These are phyloP conservation scores for Teratosphaeria viscida DNA, from an alignment of 2,329 filamentous ascomycete genomes.

Conservation along the genomic window DNA sequence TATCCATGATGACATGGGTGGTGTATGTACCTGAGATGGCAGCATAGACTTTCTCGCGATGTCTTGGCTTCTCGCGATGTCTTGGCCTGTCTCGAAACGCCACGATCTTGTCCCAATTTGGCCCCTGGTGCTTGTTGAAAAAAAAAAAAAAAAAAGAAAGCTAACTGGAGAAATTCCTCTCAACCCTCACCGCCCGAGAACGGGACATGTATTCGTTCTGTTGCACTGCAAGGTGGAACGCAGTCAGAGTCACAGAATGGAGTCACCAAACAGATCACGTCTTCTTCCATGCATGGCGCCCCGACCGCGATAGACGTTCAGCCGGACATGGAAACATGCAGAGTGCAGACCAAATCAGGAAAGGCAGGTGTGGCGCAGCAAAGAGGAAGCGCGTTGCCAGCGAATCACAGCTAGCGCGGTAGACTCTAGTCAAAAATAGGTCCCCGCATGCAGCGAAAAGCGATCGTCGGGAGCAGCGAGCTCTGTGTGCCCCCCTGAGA, in stretches of 20 bases:
- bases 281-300: too few relatives aligned
- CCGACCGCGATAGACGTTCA: not conserved
- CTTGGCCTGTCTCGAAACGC: not conserved
- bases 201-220: too few relatives aligned
- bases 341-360: not conserved
- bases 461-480: not conserved
- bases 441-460: not conserved
- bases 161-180: too few relatives aligned
- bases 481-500: not conserved
- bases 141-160: too few relatives aligned
- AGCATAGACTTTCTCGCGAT: not conserved
- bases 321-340: not conserved
- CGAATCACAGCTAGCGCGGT: not conserved
- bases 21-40: not conserved
- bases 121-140: not conserved
- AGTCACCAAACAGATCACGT: not conserved
- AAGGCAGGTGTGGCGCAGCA: not conserved
- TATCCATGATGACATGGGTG: not conserved
- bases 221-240: not conserved
- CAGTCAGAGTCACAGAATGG: not conserved
- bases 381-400: not conserved
- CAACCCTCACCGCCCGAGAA: too few relatives aligned
- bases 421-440: not conserved
- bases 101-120: not conserved
- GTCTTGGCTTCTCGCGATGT: not conserved